These are phyloP conservation scores for Manihot esculenta DNA, from an alignment of 441 rosid species.

Conservation along the genomic window DNA sequence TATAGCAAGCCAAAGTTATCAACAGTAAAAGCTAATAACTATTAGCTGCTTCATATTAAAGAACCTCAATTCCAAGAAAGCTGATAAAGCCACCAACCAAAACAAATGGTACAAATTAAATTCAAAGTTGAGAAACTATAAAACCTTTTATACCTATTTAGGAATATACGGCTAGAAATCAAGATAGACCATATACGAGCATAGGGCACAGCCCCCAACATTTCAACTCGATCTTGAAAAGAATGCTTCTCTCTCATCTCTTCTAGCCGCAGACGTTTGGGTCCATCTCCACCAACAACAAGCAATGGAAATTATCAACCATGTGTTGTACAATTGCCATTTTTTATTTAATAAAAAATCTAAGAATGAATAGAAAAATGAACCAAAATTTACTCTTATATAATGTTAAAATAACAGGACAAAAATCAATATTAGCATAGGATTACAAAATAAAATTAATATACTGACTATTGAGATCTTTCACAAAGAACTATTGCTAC, in stretches of 20 bases:
- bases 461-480: too few species aligned
- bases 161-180: constrained; percentile 84
- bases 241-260: constrained; percentile 99
- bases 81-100: not conserved
- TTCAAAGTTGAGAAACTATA: not conserved
- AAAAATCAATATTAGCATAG: not conserved
- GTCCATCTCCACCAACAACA: constrained; percentile 97
- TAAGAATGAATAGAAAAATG: not conserved
- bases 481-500: too few species aligned
- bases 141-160: constrained; percentile 67
- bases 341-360: not conserved
- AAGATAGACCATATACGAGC: constrained; percentile 82
- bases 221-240: constrained; percentile 95
- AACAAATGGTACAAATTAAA: not conserved
- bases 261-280: constrained; percentile 86
- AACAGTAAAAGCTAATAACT: not conserved
- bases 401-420: not conserved
- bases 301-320: constrained; percentile 23
- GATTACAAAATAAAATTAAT: not conserved
- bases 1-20: not conserved
- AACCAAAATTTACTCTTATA: not conserved
- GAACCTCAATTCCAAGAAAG: constrained; percentile 5
- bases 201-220: constrained; percentile 92
- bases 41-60: constrained; percentile 4
- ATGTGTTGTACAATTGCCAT: not conserved